Base-by-base conservation (phyloP, 2,329 filamentous ascomycete genomes). In the Aspergillus hortae region DNA sequence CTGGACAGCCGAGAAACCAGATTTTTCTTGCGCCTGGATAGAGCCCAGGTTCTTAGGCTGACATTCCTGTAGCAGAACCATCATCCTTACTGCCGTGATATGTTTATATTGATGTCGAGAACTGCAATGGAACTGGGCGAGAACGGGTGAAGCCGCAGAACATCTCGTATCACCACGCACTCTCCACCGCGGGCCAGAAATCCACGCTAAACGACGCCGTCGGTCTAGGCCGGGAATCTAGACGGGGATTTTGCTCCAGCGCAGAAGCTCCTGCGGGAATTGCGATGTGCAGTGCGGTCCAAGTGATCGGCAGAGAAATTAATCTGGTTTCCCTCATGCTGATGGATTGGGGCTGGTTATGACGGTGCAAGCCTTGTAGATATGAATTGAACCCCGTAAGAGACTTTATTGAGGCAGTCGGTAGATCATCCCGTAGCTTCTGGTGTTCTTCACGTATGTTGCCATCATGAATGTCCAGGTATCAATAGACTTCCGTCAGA, bases 191-290 rank as follows among this genome's bases (percentile, higher is more conserved):
- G 33, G 48, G 56, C 60, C 57, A 58, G 51, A 61, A 60, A 54
- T 38, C 23, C 33, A 45, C 52, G 38, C 57, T 59, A 59, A 53
- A 38, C 53, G 47, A 60, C 57, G 56, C 61, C 58, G 54, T 58
- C 55, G 53, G 58, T 60, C 61, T 63, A 59, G 62, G 52, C 61
- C 55, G 56, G 43, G 53, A 64, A 63, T 59, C 46, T 60, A 57
- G 55, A 56, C 40, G 52, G 40, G 27, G 43, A 54, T 40, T 49
- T 27, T 40, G 48, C 45, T 45, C 33, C 23, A 40, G 33, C 38
- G 49, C 48, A 55, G 46, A 54, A 49, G 44, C 43, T 51, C 14
- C 10, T 17, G 38, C 10, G 41, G 50, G 49, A 57, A 60, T 60
- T 58, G 46, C 51, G 56, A 60, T 60, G 58, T 45, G 58, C 56